Conservation (phyloP, 495 filamentous ascomycete genomes). For the Usnea hakonensis region DNA sequence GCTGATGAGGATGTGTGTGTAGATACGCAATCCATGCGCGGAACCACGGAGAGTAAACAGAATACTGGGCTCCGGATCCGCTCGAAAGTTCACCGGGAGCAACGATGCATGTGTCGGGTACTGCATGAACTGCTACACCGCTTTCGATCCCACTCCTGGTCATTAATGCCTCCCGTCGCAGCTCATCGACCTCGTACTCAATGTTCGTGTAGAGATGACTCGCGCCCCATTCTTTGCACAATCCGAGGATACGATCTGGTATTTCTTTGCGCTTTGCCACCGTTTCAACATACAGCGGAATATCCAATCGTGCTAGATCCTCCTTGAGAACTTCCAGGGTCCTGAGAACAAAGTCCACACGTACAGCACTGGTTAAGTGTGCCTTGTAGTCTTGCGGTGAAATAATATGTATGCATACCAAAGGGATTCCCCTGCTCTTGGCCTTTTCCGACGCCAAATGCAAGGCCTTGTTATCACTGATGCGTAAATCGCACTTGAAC, state of each 20-base stretch:
- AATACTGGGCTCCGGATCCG: slow-evolving; percentile 67
- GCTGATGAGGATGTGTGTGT: slow-evolving; percentile 55
- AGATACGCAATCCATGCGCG: slow-evolving; percentile 65
- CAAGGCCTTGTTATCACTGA: slow-evolving; percentile 66
- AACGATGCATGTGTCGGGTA: slow-evolving; percentile 78
- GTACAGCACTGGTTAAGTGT: slow-evolving; percentile 61
- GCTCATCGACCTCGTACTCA: slow-evolving; percentile 56
- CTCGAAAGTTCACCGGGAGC: slow-evolving; percentile 57
- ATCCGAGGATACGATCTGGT: slow-evolving; percentile 54
- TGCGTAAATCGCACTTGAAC: slow-evolving; percentile 80
- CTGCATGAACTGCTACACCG: slow-evolving; percentile 54
- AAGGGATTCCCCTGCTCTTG: slow-evolving; percentile 51
- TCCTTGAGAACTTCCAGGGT: slow-evolving; percentile 55
- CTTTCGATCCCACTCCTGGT: slow-evolving; percentile 50
- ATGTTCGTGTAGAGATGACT: slow-evolving; percentile 52
- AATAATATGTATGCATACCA: slow-evolving; percentile 72
- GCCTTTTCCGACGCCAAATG: slow-evolving; percentile 60
- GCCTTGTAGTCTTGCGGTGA: slow-evolving; percentile 83
- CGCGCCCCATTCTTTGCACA: slow-evolving; percentile 66
- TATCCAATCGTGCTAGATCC: slow-evolving; percentile 62
- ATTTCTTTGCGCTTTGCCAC: slow-evolving; percentile 58
- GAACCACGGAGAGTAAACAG: slow-evolving; percentile 80
- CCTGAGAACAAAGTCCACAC: slow-evolving; percentile 74
- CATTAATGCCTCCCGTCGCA: slow-evolving; percentile 61
- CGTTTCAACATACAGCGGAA: slow-evolving; percentile 71